Base-by-base conservation (phyloP, 2,329 filamentous ascomycete species). In the Fusarium protoensiforme region DNA sequence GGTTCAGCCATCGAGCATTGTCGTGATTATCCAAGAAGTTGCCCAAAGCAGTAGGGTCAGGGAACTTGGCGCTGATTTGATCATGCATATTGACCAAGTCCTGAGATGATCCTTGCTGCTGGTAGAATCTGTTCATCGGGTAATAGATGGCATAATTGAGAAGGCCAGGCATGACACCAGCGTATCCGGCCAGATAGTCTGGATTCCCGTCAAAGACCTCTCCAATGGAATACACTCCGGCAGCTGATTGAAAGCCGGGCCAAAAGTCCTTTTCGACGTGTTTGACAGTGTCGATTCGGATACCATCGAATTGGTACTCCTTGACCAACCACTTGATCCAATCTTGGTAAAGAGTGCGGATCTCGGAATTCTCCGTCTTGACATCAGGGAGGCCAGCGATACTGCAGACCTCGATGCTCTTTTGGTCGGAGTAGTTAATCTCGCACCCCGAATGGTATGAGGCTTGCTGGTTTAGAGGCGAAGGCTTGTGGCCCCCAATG, bases 11-110 rank as follows among this genome's bases (percentile, higher is more conserved):
- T 24, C 89, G 87, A 6, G 85, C 76, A 57, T 88, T 84, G 77
- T 91, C 89, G 75, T 91, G 89, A 78, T 91, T 91, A 75, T 91
- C 89, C 9, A 88, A 78, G 72, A 91, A 91, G 0, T 83, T 85
- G 5, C 84, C 87, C 0, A 74, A 20, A 6, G 69, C 31, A 0
- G 58, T 64, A 0, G 72, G 68, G 0, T 74, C 72, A 0, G 80
- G 80, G 61, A 86, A 85, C 11, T 78, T 71, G 14, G 39, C 35
- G 41, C 78, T 80, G 14, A 86, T 77, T 29, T 78, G 68, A 62
- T 82, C 72, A 61, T 83, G 81, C 77, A 84, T 84, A 11, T 82
- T 75, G 24, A 82, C 82, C 5, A 87, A 69, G 5, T 79, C 80
- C 60, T 81, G 80, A 16, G 85, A 82, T 2, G 81, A 81, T 6